Base-by-base conservation (phyloP, 2,329 filamentous ascomycete species). In the Ceratocystis eucalypticola region DNA sequence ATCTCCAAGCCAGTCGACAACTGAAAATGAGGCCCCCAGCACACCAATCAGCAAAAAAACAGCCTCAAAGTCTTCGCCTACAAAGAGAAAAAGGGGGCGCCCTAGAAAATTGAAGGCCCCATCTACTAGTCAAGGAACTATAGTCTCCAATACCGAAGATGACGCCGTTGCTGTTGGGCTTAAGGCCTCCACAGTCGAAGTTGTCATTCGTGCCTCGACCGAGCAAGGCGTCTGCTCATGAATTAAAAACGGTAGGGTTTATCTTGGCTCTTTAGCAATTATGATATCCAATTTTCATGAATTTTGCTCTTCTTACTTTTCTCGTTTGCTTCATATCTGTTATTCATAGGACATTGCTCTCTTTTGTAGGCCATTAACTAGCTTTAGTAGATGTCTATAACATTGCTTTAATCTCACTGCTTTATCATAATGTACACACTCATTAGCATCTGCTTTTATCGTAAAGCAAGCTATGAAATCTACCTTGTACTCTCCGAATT, bases 1-100 rank as follows among this genome's bases (percentile, higher is more conserved):
- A 17, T 17, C 28, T 8, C 3, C 55, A 37, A 59, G 25, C 6
- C 77, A 78, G 48, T 74, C 75, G 17, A 71, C 72, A 5, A 71
- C 67, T 1, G 69, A 68, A 50, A 63, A 70, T 6, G 71, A 62
- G 46, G 61, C 71, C 69, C 33, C 66, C 63, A 61, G 61, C 53
- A 20, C 68, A 68, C n/a, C 68, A 17, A 22, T 30, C 55, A 66
- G 41, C 53, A 68, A 70, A 20, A 66, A 71, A 15, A 67, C 62
- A 5, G 17, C 69, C n/a, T 64, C 28, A 0, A 65, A 69, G 12
- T 66, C 64, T 1, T 22, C 69, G 3, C 30, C 50, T 68, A 70
- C 62, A 44, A 70, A 65, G 59, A 69, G 68, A 61, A 61, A 65
- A 48, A 10, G n/a, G 7, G 55, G 65, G 8, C 50, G 68, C 1